Evolutionary conservation across 306 rosid genomes (phyloP), one percentile per base, ranked within the genome.

Genomic region (Nissolia schottii): DNA sequence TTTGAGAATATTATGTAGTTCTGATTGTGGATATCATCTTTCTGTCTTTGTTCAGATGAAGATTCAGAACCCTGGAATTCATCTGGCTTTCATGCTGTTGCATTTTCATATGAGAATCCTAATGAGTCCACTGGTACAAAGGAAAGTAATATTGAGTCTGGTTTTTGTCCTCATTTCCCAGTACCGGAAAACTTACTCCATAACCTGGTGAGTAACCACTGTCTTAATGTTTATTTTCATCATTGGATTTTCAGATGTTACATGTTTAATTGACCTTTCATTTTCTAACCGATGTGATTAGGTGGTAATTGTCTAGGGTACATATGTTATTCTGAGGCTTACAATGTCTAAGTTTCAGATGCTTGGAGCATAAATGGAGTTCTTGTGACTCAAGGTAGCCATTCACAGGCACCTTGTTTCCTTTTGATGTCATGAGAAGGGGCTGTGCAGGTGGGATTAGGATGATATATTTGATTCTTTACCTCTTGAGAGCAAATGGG

Each of bases 301-400:
- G 88, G 86, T 86, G 96, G 71, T 84, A 89, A 87, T 76, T 83
- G 90, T 79, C 85, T 86, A 83, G 88, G 84, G 89, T 87, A 85
- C 96, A 86, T 86, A 80, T 92, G 85, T 84, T 87, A 77, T 87
- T 89, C 97, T 92, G 89, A 92, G 97, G 97, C 89, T 89, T 89
- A 84, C 73, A 78, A 83, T 92, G 97, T 92, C 97, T 92, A 89
- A 92, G 97, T 92, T 92, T 92, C 97, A 92, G 96, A 92, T 92
- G 86, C 89, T 87, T 49, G 92, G 91, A 92, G 97, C 90, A 79
- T 83, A 68, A 75, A 74, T 53, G 96, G 85, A 77, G 89, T 89
- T 89, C 92, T 83, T 87, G 76, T 82, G 92, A 83, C 83, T 76
- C 88, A 84, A 84, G 92, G 91, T 86, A 84, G 88, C 88, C 88